phyloP scores from a whole-genome alignment of 192 early-diverging fungal species.

The Cladochytrium replicatum region DNA sequence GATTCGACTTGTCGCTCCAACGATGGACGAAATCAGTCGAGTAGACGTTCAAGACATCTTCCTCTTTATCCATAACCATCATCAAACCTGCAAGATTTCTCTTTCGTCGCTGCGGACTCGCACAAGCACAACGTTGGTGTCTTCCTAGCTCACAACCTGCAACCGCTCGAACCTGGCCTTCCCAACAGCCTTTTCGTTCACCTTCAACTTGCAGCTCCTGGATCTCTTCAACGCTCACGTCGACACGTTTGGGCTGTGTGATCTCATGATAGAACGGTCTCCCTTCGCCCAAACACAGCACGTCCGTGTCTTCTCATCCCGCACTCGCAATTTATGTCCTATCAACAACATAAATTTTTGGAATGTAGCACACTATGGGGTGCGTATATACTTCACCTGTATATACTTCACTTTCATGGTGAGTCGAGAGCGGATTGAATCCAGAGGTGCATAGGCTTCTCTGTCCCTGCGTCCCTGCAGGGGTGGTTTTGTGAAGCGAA shows the following conservation, averaged over 20 bases:
- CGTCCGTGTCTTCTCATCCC: slow-evolving; percentile 90
- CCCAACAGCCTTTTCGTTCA: slow-evolving; percentile 23
- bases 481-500: too few relatives aligned
- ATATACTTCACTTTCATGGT: too few relatives aligned
- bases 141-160: slow-evolving; percentile 20
- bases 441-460: too few relatives aligned
- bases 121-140: slow-evolving; percentile 30
- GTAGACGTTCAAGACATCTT: slow-evolving; percentile 15
- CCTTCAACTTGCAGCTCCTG: slow-evolving; percentile 14
- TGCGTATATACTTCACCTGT: slow-evolving; percentile 7
- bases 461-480: too few relatives aligned
- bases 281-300: slow-evolving; percentile 83
- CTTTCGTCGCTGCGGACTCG: slow-evolving; percentile 35
- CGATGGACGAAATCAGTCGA: slow-evolving; percentile 7
- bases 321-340: slow-evolving; percentile 71
- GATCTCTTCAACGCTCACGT: slow-evolving; percentile 15
- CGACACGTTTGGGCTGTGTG: slow-evolving; percentile 56
- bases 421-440: too few relatives aligned
- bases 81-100: slow-evolving; percentile 30
- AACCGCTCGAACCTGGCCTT: slow-evolving; percentile 23
- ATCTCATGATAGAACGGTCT: slow-evolving; percentile 87
- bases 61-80: background rate
- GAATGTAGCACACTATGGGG: too few relatives aligned
- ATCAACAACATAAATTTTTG: too few relatives aligned
- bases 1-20: slow-evolving; percentile 12